Evolutionary conservation across 2,329 filamentous ascomycete genomes (phyloP), one percentile per base, ranked within the genome.

Genomic region (Lachnellula suecica): DNA sequence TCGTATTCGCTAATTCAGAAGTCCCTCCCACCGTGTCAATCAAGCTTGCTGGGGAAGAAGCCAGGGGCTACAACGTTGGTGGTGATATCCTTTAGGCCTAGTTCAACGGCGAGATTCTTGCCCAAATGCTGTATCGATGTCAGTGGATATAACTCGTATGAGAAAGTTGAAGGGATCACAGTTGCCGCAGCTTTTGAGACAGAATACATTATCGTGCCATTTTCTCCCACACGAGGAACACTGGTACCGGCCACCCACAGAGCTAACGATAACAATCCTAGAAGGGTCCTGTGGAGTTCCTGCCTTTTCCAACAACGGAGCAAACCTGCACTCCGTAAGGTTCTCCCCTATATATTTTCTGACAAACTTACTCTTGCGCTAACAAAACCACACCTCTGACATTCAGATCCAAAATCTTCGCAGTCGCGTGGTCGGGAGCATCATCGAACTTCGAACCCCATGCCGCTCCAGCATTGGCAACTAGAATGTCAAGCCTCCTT

Each of bases 331-430:
- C n/a, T n/a, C n/a, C n/a, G n/a, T n/a, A n/a, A n/a, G n/a, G n/a
- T n/a, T n/a, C n/a, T n/a, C n/a, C n/a, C 35, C 64, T 69, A 23
- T 7, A 1, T 10, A 20, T 22, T 31, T 40, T 22, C 17, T 45
- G 8, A 31, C 8, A 31, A 31, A 31, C 29, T 31, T 31, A 31
- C 29, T 31, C 15, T 15, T 31, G 29, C 23, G 85, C 79, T 7
- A 83, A 80, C 59, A 85, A 82, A 64, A 89, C 89, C 3, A 89
- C 81, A 35, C 82, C 84, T 72, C 87, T 84, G 40, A 89, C 85
- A 58, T 89, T 89, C 63, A 85, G 63, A 62, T 88, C 82, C 75
- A 88, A 81, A 41, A 89, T 84, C 67, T 86, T 87, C 54, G 77
- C 73, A 61, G 85, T 88, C 74, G 79, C 57, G 69, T 72, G 66